Evolutionary conservation across 2,329 filamentous ascomycete genomes (phyloP).

Genomic region (Cladosporium sp.): DNA sequence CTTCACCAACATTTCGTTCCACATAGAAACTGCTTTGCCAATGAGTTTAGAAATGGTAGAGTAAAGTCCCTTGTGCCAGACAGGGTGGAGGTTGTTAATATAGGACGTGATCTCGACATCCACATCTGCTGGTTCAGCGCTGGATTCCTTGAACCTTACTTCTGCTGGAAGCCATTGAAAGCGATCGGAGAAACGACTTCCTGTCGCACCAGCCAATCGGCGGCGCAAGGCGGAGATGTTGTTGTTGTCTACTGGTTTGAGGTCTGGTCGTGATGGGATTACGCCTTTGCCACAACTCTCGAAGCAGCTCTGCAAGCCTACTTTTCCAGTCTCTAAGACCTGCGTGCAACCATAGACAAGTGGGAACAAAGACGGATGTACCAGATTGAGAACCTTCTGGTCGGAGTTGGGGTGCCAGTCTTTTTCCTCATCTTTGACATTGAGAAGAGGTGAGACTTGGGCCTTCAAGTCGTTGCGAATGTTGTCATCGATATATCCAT

Average conservation of each 20-base stretch:
- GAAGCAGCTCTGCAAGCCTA: slow-evolving; percentile 27
- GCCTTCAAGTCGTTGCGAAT: slow-evolving; percentile 41
- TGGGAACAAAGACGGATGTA: slow-evolving; percentile 61
- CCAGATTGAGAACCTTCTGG: slow-evolving; percentile 53
- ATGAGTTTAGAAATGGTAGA: slow-evolving; percentile 24
- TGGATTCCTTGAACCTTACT: slow-evolving; percentile 3
- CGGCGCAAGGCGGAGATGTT: too few relatives aligned
- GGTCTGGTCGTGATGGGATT: neutral
- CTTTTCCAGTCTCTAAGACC: slow-evolving; percentile 30
- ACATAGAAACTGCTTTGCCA: slow-evolving; percentile 24
- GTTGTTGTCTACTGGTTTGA: neutral
- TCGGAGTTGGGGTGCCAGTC: slow-evolving; percentile 12
- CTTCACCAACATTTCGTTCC: slow-evolving; percentile 31
- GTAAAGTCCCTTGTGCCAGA: slow-evolving; percentile 31
- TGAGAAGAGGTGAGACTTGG: slow-evolving; percentile 47
- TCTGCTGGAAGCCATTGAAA: slow-evolving; percentile 14
- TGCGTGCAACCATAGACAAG: slow-evolving; percentile 49
- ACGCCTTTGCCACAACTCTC: slow-evolving; percentile 26
- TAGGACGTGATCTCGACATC: slow-evolving; percentile 10
- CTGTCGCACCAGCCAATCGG: too few relatives aligned
- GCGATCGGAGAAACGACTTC: neutral
- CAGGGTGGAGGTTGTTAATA: slow-evolving; percentile 14
- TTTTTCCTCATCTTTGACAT: slow-evolving; percentile 31
- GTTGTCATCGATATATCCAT: slow-evolving; percentile 38
- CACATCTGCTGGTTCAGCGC: neutral